Evolutionary conservation across 2,329 filamentous ascomycete species (phyloP).

Genomic region (Aspergillus pseudoviridinutans): DNA sequence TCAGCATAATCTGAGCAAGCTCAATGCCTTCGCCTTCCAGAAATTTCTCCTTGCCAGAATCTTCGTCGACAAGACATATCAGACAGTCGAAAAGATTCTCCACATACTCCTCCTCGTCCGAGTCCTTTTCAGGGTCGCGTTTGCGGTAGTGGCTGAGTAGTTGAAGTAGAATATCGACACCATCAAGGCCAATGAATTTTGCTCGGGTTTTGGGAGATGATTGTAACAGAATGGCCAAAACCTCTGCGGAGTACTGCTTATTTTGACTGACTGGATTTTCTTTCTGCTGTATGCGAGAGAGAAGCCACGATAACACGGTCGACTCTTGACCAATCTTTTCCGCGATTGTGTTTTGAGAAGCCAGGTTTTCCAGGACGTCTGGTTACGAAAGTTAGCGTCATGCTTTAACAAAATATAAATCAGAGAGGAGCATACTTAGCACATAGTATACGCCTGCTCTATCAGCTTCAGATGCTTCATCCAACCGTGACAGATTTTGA

Average conservation of each 20-base stretch:
- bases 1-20: slow-evolving; percentile 84
- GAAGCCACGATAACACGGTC: slow-evolving; percentile 69
- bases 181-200: slow-evolving; percentile 62
- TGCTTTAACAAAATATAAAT: not conserved
- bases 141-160: slow-evolving; percentile 80
- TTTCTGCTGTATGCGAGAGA: slow-evolving; percentile 65
- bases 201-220: slow-evolving; percentile 63
- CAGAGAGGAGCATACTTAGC: slow-evolving; percentile 45
- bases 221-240: slow-evolving; percentile 84
- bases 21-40: slow-evolving; percentile 89
- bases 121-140: slow-evolving; percentile 77
- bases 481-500: slow-evolving; percentile 67
- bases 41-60: slow-evolving; percentile 72
- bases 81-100: slow-evolving; percentile 89
- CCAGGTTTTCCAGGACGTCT: slow-evolving; percentile 78
- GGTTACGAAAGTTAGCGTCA: slow-evolving; percentile 11
- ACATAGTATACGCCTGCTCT: slow-evolving; percentile 83
- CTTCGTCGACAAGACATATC: slow-evolving; percentile 73
- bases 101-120: slow-evolving; percentile 89
- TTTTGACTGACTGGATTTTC: slow-evolving; percentile 77
- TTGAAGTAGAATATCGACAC: slow-evolving; percentile 76
- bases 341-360: slow-evolving; percentile 64
- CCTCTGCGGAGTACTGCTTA: slow-evolving; percentile 90
- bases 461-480: slow-evolving; percentile 71
- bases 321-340: slow-evolving; percentile 69